Evolutionary conservation across 352 stramenopile species (phyloP).

Genomic region (Pythium angustatum): DNA sequence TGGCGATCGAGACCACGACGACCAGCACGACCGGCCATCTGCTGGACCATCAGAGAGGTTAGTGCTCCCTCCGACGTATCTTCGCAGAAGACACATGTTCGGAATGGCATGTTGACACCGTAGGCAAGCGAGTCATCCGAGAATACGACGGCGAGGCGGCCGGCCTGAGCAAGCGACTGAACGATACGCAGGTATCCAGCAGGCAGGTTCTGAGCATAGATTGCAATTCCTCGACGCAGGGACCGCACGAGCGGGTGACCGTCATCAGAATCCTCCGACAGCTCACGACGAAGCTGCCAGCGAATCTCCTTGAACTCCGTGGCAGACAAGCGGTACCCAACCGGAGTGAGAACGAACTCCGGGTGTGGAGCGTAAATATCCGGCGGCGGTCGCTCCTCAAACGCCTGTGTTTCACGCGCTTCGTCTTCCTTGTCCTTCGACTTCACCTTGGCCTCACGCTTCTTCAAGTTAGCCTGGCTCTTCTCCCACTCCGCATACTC

Average conservation of each 20-base stretch:
- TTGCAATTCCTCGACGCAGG: slow-evolving; percentile 96
- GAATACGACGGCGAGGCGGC: slow-evolving; percentile 97
- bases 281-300: slow-evolving; percentile 79
- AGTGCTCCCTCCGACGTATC: slow-evolving; percentile 93
- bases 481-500: slow-evolving; percentile 89
- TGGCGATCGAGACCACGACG: slow-evolving; percentile 97
- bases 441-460: slow-evolving; percentile 93
- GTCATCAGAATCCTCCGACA: slow-evolving; percentile 83
- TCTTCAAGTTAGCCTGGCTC: slow-evolving; percentile 90
- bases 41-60: slow-evolving; percentile 97
- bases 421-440: slow-evolving; percentile 91
- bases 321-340: slow-evolving; percentile 92
- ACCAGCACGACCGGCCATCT: slow-evolving; percentile 98
- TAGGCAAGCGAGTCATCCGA: slow-evolving; percentile 98
- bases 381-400: slow-evolving; percentile 78
- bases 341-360: slow-evolving; percentile 96
- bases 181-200: slow-evolving; percentile 95
- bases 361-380: slow-evolving; percentile 97
- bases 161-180: slow-evolving; percentile 95
- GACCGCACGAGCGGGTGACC: slow-evolving; percentile 82
- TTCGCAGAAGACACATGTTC: slow-evolving; percentile 98
- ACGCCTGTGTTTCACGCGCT: slow-evolving; percentile 77
- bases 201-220: slow-evolving; percentile 98
- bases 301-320: slow-evolving; percentile 92
- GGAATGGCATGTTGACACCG: slow-evolving; percentile 99